Percentiles rank a stretch among this genome's conserved stretches.
Conservation (phyloP, 2,329 filamentous ascomycete species). For the Scorias spongiosa region DNA sequence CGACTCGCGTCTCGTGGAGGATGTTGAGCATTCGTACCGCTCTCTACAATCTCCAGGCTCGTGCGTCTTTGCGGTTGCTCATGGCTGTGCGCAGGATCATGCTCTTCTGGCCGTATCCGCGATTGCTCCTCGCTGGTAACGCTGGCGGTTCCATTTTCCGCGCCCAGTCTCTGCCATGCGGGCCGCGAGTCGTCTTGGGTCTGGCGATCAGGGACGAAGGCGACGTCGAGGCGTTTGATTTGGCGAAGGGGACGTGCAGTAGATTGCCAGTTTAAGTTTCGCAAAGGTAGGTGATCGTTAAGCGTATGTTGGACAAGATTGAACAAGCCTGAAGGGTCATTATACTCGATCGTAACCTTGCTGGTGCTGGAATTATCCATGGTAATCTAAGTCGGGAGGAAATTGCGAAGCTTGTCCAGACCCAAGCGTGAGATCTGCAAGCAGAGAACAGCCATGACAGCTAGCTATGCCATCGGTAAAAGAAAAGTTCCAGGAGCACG, state of each 20-base stretch:
- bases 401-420: background rate
- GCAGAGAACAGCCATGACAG: no score
- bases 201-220: slow-evolving; percentile 47
- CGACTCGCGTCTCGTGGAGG: slow-evolving; percentile 7
- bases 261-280: slow-evolving; percentile 94
- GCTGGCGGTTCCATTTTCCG: background rate
- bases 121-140: background rate
- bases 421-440: no score
- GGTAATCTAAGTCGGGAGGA: background rate
- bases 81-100: slow-evolving; percentile 8
- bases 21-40: slow-evolving; percentile 12
- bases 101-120: slow-evolving; percentile 9
- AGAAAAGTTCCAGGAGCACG: no score
- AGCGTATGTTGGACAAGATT: slow-evolving; percentile 66
- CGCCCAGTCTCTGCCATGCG: background rate
- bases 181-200: slow-evolving; percentile 7
- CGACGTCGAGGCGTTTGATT: slow-evolving; percentile 82
- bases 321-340: slow-evolving; percentile 82
- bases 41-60: slow-evolving; percentile 30
- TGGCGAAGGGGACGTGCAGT: slow-evolving; percentile 80
- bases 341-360: slow-evolving; percentile 66
- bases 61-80: slow-evolving; percentile 10
- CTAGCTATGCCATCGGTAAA: no score
- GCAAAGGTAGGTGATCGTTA: slow-evolving; percentile 63
- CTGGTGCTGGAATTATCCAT: slow-evolving; percentile 1